Percentiles rank a stretch among this genome's conserved stretches.
These are phyloP conservation scores for Pseudocercospora eumusae DNA, from an alignment of 2,329 filamentous ascomycete species.

Conservation along the genomic window DNA sequence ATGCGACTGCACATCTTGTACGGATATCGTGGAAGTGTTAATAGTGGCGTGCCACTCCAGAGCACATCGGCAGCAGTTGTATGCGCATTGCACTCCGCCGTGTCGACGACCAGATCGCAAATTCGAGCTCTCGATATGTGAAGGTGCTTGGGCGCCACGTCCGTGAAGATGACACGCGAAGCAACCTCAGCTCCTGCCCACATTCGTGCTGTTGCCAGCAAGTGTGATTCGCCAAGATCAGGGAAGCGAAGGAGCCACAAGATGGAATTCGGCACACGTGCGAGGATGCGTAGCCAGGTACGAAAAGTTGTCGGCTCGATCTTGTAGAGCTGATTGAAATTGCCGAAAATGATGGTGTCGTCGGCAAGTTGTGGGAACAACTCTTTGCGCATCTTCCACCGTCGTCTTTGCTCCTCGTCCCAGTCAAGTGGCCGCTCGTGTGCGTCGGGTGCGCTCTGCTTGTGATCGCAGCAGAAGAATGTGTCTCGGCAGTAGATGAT, in stretches of 20 bases:
- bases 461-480: slow-evolving; percentile 97
- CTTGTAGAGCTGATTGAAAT: slow-evolving; percentile 99
- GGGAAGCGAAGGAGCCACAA: slow-evolving; percentile 97
- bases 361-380: slow-evolving; percentile 82
- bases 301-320: slow-evolving; percentile 97
- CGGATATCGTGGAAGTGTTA: slow-evolving; percentile 86
- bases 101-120: slow-evolving; percentile 94
- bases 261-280: slow-evolving; percentile 79
- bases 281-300: slow-evolving; percentile 89
- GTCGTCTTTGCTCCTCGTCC: slow-evolving; percentile 76
- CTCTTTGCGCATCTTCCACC: slow-evolving; percentile 92
- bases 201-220: slow-evolving; percentile 72
- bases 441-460: slow-evolving; percentile 79
- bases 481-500: slow-evolving; percentile 92
- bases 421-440: slow-evolving; percentile 69
- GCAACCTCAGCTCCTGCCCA: slow-evolving; percentile 89
- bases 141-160: slow-evolving; percentile 90
- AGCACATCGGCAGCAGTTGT: slow-evolving; percentile 95
- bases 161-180: slow-evolving; percentile 86
- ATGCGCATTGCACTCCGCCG: slow-evolving; percentile 96
- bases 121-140: slow-evolving; percentile 91
- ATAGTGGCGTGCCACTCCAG: slow-evolving; percentile 90
- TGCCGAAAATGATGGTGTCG: slow-evolving; percentile 86
- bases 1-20: slow-evolving; percentile 99
- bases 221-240: slow-evolving; percentile 83